Evolutionary conservation across 192 early-diverging fungal genomes (phyloP).

Genomic region (Jimgerdemannia flammicorona): DNA sequence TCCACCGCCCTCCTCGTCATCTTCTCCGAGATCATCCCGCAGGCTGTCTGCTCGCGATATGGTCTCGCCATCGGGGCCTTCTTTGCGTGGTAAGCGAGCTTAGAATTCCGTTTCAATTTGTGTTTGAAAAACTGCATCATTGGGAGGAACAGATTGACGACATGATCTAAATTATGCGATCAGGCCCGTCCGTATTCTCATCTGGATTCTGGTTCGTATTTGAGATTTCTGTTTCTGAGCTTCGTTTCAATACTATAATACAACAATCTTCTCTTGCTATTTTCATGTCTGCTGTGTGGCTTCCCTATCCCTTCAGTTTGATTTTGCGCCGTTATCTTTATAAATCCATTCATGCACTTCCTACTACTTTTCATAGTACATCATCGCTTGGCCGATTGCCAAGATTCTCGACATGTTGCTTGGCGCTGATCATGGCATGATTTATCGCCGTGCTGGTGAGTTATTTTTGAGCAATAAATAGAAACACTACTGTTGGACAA

Average conservation of each 20-base stretch:
- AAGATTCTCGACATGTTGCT: conserved; percentile 77
- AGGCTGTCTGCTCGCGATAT: conserved; percentile 84
- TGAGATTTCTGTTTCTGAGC: not conserved
- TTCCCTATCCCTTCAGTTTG: no score
- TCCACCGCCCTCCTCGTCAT: conserved; percentile 84
- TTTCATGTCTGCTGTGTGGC: no score
- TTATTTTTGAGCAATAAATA: not conserved
- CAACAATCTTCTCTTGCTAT: no score
- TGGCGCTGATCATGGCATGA: conserved; percentile 73
- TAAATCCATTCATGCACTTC: conserved; percentile 28
- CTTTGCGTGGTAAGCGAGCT: conserved; percentile 58
- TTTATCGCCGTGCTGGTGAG: conserved; percentile 19
- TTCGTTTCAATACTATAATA: no score
- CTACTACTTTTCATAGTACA: conserved; percentile 32
- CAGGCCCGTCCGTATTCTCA: conserved; percentile 50
- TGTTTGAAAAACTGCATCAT: no score
- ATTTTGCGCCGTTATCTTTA: not conserved
- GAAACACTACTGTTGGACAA: no score
- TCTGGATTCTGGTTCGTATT: conserved; percentile 34
- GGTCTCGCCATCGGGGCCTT: conserved; percentile 88
- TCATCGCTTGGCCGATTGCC: conserved; percentile 82
- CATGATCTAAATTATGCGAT: not conserved
- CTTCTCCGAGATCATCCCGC: conserved; percentile 95
- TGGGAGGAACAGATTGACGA: no score
- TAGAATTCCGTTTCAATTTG: conserved; percentile 5